Percentiles rank a stretch among this genome's conserved stretches.
These are phyloP conservation scores for Diaporthe caulivora DNA, from an alignment of 2,329 filamentous ascomycete genomes.

Conservation along the genomic window DNA sequence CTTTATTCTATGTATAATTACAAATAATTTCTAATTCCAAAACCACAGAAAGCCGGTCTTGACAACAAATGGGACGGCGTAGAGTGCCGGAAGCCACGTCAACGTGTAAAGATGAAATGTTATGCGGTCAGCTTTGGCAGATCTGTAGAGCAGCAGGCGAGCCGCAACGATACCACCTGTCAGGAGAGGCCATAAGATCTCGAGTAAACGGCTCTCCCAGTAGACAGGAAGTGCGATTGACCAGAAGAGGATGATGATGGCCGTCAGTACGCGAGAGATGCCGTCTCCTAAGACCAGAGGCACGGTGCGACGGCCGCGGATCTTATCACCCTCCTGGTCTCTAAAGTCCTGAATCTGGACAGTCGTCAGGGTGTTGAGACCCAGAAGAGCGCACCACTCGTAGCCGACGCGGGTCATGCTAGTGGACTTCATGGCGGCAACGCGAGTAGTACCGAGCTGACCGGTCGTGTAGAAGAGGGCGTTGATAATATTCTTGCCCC, in stretches of 20 bases:
- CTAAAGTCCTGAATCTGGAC: slow-evolving; percentile 44
- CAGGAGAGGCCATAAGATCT: not conserved
- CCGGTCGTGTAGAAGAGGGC: not conserved
- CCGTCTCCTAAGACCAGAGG: not conserved
- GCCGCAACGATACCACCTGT: not conserved
- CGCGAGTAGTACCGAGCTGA: not conserved
- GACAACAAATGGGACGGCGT: not conserved
- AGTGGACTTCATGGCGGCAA: slow-evolving; percentile 2
- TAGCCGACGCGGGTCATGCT: slow-evolving; percentile 36
- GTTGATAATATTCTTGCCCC: slow-evolving; percentile 14
- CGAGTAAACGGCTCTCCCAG: slow-evolving; percentile 10
- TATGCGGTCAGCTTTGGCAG: slow-evolving; percentile 8
- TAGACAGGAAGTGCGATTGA: not conserved
- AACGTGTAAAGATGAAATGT: slow-evolving; percentile 7
- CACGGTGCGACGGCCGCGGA: slow-evolving; percentile 38
- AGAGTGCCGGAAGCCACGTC: slow-evolving; percentile 1
- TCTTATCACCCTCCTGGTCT: slow-evolving; percentile 42
- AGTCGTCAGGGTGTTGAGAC: slow-evolving; percentile 41
- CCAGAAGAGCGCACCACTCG: not conserved
- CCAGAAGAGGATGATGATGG: not conserved
- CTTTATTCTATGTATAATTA: not conserved
- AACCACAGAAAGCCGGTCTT: not conserved
- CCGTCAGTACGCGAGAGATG: not conserved
- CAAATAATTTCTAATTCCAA: not conserved
- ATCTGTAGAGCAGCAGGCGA: not conserved